Evolutionary conservation across 495 filamentous ascomycete genomes (phyloP).

Genomic region (Venustampulla echinocandica): DNA sequence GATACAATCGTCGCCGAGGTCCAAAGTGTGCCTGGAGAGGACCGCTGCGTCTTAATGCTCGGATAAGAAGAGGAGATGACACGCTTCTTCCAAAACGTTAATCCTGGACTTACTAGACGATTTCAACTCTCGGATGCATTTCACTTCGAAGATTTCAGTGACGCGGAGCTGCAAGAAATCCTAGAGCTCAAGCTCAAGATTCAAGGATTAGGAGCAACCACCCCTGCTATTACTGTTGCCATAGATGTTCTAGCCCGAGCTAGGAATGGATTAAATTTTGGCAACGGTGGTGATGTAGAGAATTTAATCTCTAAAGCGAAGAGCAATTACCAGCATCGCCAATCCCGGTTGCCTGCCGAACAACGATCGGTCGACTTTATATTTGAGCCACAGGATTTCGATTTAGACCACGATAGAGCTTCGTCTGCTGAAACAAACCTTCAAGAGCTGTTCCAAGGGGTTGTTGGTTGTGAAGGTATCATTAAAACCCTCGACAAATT

Average conservation of each 20-base stretch:
- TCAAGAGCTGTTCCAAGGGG: constrained; percentile 51
- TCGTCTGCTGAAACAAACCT: constrained; percentile 42
- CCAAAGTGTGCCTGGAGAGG: constrained; percentile 66
- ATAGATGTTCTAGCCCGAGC: constrained; percentile 34
- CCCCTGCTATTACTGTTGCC: constrained; percentile 30
- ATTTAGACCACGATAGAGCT: constrained; percentile 53
- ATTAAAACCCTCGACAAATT: constrained; percentile 52
- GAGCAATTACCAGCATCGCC: constrained; percentile 15
- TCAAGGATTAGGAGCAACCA: constrained; percentile 36
- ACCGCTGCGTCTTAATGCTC: constrained; percentile 67
- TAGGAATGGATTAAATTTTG: constrained; percentile 42
- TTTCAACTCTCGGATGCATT: constrained; percentile 62
- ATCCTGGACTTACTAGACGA: constrained; percentile 61
- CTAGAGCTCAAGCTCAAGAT: constrained; percentile 47
- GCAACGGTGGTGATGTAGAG: constrained; percentile 44
- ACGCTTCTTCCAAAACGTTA: constrained; percentile 71
- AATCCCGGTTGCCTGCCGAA: background rate
- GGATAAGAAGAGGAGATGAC: constrained; percentile 74
- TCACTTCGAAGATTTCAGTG: constrained; percentile 59
- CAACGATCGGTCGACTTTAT: constrained; percentile 9
- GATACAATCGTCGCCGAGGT: constrained; percentile 82
- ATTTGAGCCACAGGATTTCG: constrained; percentile 59
- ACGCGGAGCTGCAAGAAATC: constrained; percentile 48
- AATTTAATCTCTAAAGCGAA: constrained; percentile 24
- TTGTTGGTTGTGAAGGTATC: constrained; percentile 57